A percentile compares a stretch with the other conserved stretches of the same genome.
Evolutionary conservation across 345 rosid genomes (phyloP).

Genomic region (Alliaria petiolata): DNA sequence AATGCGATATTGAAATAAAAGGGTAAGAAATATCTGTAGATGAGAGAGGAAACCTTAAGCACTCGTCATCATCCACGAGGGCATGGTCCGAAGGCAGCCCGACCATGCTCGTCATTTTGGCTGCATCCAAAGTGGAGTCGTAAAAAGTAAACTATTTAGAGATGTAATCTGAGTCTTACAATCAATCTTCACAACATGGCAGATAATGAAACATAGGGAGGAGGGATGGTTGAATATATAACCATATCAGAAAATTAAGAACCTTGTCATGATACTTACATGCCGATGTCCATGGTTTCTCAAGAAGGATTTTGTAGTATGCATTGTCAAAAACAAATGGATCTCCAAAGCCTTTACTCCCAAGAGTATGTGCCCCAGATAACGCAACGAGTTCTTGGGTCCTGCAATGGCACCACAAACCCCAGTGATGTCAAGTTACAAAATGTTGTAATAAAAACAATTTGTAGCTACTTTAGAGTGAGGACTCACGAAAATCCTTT

Average conservation of each 20-base stretch:
- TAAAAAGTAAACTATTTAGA: background rate
- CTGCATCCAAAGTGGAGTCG: slow-evolving; percentile 34
- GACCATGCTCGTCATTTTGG: slow-evolving; percentile 72
- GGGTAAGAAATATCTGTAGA: background rate
- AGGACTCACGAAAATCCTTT: slow-evolving; percentile 93
- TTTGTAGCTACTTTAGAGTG: background rate
- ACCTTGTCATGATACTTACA: slow-evolving; percentile 38
- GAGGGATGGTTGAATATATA: too few species aligned
- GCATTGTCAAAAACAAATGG: slow-evolving; percentile 71
- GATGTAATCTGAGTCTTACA: background rate
- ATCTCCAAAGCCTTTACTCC: slow-evolving; percentile 85
- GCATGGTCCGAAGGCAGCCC: slow-evolving; percentile 95
- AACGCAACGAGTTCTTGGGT: slow-evolving; percentile 76
- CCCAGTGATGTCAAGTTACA: background rate
- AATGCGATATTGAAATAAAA: background rate
- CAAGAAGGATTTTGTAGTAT: slow-evolving; percentile 77
- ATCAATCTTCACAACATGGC: background rate
- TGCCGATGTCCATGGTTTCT: slow-evolving; percentile 78
- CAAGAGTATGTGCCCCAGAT: slow-evolving; percentile 90
- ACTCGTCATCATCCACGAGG: slow-evolving; percentile 70
- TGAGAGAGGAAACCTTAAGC: slow-evolving; percentile 71
- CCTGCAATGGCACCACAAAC: slow-evolving; percentile 33
- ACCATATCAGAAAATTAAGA: too few species aligned
- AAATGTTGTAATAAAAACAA: background rate
- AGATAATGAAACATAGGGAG: too few species aligned